These are phyloP conservation scores for Nothopassalora personata DNA, from an alignment of 2,329 filamentous ascomycete species.

Conservation along the genomic window DNA sequence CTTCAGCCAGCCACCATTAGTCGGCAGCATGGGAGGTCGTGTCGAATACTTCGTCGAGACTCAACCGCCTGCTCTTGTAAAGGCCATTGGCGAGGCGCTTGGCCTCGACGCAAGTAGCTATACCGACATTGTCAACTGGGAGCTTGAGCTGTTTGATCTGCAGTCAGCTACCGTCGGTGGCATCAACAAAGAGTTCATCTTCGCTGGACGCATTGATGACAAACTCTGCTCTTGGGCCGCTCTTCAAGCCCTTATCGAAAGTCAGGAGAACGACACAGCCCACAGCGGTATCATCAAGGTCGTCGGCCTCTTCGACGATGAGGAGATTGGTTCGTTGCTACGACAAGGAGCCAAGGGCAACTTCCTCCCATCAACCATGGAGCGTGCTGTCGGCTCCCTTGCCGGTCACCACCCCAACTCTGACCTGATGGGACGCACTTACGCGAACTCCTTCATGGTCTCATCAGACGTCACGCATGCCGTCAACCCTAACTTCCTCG, in stretches of 20 bases:
- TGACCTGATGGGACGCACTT: constrained; percentile 69
- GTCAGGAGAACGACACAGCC: constrained; percentile 48
- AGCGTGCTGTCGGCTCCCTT: constrained; percentile 71
- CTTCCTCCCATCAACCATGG: constrained; percentile 75
- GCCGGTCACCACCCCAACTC: constrained; percentile 42
- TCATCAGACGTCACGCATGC: constrained; percentile 92
- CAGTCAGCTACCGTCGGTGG: constrained; percentile 81
- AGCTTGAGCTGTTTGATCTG: constrained; percentile 87
- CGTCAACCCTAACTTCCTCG: constrained; percentile 88
- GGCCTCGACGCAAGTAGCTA: constrained; percentile 56
- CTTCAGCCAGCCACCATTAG: constrained; percentile 33
- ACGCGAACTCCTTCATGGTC: constrained; percentile 86
- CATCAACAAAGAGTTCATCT: constrained; percentile 88
- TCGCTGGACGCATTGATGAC: constrained; percentile 91
- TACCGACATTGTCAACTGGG: constrained; percentile 84
- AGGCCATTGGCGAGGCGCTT: constrained; percentile 74
- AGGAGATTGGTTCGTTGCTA: constrained; percentile 88
- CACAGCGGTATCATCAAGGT: constrained; percentile 70
- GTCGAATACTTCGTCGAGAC: constrained; percentile 70
- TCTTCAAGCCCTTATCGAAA: constrained; percentile 68
- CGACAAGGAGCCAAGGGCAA: constrained; percentile 87
- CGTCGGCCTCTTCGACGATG: constrained; percentile 91
- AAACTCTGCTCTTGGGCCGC: constrained; percentile 96
- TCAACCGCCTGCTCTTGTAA: constrained; percentile 79
- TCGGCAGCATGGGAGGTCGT: constrained; percentile 45